A percentile compares a stretch with the other conserved stretches of the same genome.
These are phyloP conservation scores for Sugiyamaella japonica DNA, from an alignment of 1,139 yeast genomes.

Conservation along the genomic window DNA sequence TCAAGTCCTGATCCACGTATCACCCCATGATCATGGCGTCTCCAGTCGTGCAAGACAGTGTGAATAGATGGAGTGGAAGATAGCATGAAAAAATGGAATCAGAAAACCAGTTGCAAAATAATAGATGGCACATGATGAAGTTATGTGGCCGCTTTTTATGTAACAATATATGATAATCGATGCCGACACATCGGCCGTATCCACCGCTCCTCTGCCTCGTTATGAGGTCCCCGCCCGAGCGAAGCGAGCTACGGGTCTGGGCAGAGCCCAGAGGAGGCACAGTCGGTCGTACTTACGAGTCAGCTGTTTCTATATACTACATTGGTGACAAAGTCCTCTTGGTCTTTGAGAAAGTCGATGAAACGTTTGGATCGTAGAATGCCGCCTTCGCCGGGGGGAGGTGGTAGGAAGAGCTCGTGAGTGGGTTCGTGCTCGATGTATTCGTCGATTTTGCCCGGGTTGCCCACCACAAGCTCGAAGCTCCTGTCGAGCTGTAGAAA, in stretches of 20 bases:
- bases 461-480: neutral
- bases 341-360: neutral
- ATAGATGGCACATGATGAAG: no score
- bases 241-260: neutral
- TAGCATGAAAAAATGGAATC: no score
- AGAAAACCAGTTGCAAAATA: no score
- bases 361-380: neutral
- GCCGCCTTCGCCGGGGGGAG: conserved; percentile 8
- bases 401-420: neutral
- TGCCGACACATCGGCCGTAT: no score
- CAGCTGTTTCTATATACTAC: neutral
- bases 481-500: neutral
- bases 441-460: neutral
- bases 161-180: no score
- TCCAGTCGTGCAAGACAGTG: no score
- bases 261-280: neutral
- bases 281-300: no score
- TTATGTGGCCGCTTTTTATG: no score
- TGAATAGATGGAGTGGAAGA: no score
- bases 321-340: conserved; percentile 2
- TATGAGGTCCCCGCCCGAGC: neutral
- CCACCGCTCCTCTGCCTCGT: no score
- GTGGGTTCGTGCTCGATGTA: neutral
- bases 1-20: no score
- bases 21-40: no score